Evolutionary conservation across 305 asterid genomes (phyloP).

Genomic region (Coffea humblotiana): DNA sequence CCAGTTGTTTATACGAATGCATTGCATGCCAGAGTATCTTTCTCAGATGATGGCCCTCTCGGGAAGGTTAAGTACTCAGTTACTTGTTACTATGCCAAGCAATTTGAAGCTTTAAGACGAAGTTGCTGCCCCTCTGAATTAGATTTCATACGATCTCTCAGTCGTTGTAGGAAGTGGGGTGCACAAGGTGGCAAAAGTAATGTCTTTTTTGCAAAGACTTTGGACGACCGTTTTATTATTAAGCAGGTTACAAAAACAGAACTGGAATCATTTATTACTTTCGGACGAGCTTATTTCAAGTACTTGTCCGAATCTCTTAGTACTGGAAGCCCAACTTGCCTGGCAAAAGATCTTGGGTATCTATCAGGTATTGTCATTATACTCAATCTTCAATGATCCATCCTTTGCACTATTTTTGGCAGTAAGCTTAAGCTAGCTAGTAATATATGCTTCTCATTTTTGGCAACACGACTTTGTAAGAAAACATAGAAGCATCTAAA

Average conservation of each 20-base stretch:
- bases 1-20: constrained; percentile 41
- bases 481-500: background rate
- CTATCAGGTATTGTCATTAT: constrained; percentile 64
- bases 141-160: constrained; percentile 74
- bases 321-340: constrained; percentile 80
- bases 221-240: constrained; percentile 86
- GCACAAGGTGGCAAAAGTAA: constrained; percentile 96
- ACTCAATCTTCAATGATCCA: background rate
- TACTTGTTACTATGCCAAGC: constrained; percentile 77
- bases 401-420: constrained; percentile 6
- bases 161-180: constrained; percentile 96
- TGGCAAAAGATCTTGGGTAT: constrained; percentile 90
- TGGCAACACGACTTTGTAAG: background rate
- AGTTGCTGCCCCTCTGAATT: constrained; percentile 59
- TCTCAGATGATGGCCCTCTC: constrained; percentile 64
- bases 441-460: background rate
- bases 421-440: background rate
- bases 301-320: constrained; percentile 64
- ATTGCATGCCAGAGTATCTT: constrained; percentile 58
- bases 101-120: constrained; percentile 69
- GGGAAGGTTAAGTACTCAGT: constrained; percentile 77
- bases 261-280: constrained; percentile 75
- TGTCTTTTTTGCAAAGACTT: constrained; percentile 78
- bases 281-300: constrained; percentile 77
- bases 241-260: constrained; percentile 89